Evolutionary conservation across 306 rosid species (phyloP).

Genomic region (Adenanthera pavonina): DNA sequence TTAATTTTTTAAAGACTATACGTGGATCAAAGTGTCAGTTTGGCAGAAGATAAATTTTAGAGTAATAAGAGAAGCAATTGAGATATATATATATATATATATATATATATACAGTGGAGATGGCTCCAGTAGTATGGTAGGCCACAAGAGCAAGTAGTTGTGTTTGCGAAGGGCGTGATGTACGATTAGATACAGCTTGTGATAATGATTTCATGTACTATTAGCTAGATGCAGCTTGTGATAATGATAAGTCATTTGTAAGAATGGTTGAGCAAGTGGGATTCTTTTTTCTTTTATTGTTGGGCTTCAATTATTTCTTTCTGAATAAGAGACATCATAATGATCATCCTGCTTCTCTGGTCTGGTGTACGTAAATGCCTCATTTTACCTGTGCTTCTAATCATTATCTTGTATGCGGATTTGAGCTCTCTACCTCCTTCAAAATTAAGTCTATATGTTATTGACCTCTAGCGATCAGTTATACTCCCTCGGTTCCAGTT

Average conservation of each 20-base stretch:
- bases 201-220: conserved; percentile 13
- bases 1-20: neutral
- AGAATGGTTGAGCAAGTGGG: conserved; percentile 12
- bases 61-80: neutral
- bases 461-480: neutral
- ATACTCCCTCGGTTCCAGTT: too few relatives aligned
- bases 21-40: neutral
- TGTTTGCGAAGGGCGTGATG: neutral
- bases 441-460: neutral
- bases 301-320: conserved; percentile 22
- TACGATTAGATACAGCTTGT: neutral
- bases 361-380: neutral
- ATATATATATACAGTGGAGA: too few relatives aligned
- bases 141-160: neutral
- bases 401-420: neutral
- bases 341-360: neutral
- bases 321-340: conserved; percentile 21
- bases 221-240: neutral
- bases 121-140: neutral
- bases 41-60: neutral
- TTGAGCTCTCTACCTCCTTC: neutral
- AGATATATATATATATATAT: neutral
- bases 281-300: neutral
- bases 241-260: conserved; percentile 27
- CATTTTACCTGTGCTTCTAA: neutral